phyloP scores from a whole-genome alignment of 805 yeast genomes.

The Metahyphopichia silvanorum region DNA sequence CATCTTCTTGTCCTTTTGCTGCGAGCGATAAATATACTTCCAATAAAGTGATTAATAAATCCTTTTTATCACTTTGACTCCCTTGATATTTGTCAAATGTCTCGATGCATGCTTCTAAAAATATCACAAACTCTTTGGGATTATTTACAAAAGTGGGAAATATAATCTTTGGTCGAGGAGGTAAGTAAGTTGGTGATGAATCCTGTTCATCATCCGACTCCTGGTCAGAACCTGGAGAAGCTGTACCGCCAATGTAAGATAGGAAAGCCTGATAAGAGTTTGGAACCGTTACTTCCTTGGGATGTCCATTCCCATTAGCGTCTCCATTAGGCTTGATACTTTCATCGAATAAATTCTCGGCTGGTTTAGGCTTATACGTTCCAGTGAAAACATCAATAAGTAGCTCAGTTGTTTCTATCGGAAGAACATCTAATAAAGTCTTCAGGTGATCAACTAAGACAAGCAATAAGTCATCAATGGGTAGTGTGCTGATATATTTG shows the following conservation, averaged over 20 bases:
- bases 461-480: slow-evolving; percentile 73
- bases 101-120: slow-evolving; percentile 86
- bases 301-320: slow-evolving; percentile 5
- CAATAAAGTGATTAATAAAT: slow-evolving; percentile 71
- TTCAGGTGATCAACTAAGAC: slow-evolving; percentile 68
- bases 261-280: slow-evolving; percentile 32
- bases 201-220: slow-evolving; percentile 8
- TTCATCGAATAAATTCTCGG: slow-evolving; percentile 3
- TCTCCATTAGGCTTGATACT: slow-evolving; percentile 5
- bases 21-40: slow-evolving; percentile 70
- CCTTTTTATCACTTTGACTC: slow-evolving; percentile 62
- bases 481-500: slow-evolving; percentile 61
- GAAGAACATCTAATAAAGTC: slow-evolving; percentile 58
- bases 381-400: slow-evolving; percentile 90
- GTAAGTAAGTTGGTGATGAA: slow-evolving; percentile 69
- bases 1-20: slow-evolving; percentile 20
- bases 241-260: slow-evolving; percentile 20
- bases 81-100: slow-evolving; percentile 77
- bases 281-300: slow-evolving; percentile 13
- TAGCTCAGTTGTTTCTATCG: slow-evolving; percentile 78
- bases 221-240: slow-evolving; percentile 9
- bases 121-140: slow-evolving; percentile 85
- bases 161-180: slow-evolving; percentile 86
- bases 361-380: slow-evolving; percentile 50
- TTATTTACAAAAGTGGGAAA: slow-evolving; percentile 84